A percentile compares a stretch with the other conserved stretches of the same genome.
These are phyloP conservation scores for Pseudonitzschia delicatissima DNA, from an alignment of 108 stramenopile species.

Conservation along the genomic window DNA sequence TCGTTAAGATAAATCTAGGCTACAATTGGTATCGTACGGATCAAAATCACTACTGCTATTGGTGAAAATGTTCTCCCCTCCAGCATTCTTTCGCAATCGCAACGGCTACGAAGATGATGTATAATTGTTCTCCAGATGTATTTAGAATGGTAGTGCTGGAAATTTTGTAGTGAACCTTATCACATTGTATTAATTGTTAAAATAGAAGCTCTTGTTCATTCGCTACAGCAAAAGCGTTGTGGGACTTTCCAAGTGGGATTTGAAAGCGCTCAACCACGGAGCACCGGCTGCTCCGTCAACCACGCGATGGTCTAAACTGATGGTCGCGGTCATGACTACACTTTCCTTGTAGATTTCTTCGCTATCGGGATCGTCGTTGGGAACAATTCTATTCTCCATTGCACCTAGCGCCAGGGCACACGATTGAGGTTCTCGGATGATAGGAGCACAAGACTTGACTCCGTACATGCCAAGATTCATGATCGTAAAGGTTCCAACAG, in stretches of 20 bases:
- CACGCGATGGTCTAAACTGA: slow-evolving; percentile 96
- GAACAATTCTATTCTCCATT: slow-evolving; percentile 77
- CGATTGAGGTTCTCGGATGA: slow-evolving; percentile 99
- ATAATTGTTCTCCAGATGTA: too few relatives aligned
- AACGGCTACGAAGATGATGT: too few relatives aligned
- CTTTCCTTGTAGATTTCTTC: slow-evolving; percentile 74
- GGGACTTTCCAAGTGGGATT: slow-evolving; percentile 87
- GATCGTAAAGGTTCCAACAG: slow-evolving; percentile 91
- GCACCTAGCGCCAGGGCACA: slow-evolving; percentile 98
- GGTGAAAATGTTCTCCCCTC: too few relatives aligned
- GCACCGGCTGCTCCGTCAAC: slow-evolving; percentile 96
- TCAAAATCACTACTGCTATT: too few relatives aligned
- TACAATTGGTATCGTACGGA: too few relatives aligned
- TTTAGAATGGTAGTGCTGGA: too few relatives aligned
- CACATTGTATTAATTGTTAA: background rate
- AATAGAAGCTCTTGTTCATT: background rate
- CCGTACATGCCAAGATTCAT: slow-evolving; percentile 99
- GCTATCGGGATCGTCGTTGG: slow-evolving; percentile 60
- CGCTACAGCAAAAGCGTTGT: slow-evolving; percentile 88
- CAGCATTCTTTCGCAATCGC: too few relatives aligned
- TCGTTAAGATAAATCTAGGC: too few relatives aligned
- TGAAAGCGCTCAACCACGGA: slow-evolving; percentile 91
- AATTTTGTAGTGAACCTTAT: too few relatives aligned
- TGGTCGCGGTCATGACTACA: slow-evolving; percentile 89
- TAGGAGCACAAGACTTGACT: slow-evolving; percentile 94